Evolutionary conservation across 495 filamentous ascomycete species (phyloP), one percentile per base, ranked within the genome.

Genomic region (Collariella sp.): DNA sequence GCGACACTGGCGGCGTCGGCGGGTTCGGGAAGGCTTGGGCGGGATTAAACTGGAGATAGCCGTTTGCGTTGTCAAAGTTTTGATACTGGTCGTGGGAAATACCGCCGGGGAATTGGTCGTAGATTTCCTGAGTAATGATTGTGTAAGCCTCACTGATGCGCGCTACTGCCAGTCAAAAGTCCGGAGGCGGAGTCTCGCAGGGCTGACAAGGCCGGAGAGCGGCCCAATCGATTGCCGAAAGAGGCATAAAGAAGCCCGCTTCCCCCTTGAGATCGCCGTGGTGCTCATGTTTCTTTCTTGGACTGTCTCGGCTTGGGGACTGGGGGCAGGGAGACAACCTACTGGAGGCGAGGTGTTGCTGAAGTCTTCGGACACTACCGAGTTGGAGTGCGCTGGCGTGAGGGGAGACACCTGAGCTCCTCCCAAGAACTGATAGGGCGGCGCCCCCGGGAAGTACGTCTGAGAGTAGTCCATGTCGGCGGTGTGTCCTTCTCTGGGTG

Each of bases 391-490:
- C 31, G 72, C 72, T 23, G 76, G 77, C 39, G 76, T 80, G 55
- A 78, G 57, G 19, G 75, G 75, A 56, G 75, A 70, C 9, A 50
- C 40, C 1, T 56, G 54, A 52, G 73, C 66, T 50, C 78, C 76
- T 57, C 73, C 72, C 55, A 80, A 73, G 64, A 79, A 80, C 49
- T 71, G 74, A 67, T 79, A 81, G 52, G 72, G 70, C 67, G 79
- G 77, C 52, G 69, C 66, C 57, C 73, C 71, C 43, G 70, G 57
- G 58, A 69, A 72, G 70, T 72, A 77, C 13, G 69, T 47, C 48
- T 70, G 59, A 22, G 70, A 66, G 59, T 70, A 77, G 59, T 76
- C 72, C 74, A 77, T 77, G 53, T 62, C 55, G 52, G 19, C 39
- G 53, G 6, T 15, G 23, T 7, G 34, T 53, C n/a, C n/a, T 7